Base-by-base conservation (phyloP, 768 basidiomycete species). In the Cubamyces sp. region DNA sequence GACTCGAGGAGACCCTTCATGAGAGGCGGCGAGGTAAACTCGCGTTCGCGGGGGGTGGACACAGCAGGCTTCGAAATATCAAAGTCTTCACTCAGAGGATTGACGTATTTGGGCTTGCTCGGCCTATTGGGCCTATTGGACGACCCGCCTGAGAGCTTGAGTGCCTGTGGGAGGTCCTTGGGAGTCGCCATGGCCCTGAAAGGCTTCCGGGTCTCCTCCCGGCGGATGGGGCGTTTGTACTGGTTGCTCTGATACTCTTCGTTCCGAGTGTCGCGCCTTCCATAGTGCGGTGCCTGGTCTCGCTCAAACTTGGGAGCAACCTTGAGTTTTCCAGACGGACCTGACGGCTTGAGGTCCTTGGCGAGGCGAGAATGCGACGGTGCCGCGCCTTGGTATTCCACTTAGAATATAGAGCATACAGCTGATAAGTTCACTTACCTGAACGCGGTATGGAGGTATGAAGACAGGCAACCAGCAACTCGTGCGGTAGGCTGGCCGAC, bases 1-100 rank as follows among this genome's bases (percentile, higher is more conserved):
- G 84, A 85, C 16, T 79, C 73, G 15, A 87, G 68, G 23, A 95
- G 77, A 7, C 87, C 88, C 0, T 84, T 82, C 61, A 90, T 77
- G 15, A 96, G 77, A 0, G 89, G 86, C 9, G 92, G 90, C 0
- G 90, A 87, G 0, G 80, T 73, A 73, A 93, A 94, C 7, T 61
- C 37, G 18, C 2, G 79, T 75, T 15, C 83, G 75, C 1, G 65
- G 0, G 65, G 54, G 5, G 66, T 62, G 15, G 70, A 54, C n/a
- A 67, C 66, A 2, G 71, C 15, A 1, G 66, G 53, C 1, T 72
- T 62, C 3, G 75, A 74, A 12, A 73, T 66, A 58, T 79, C 78
- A 23, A 81, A 78, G 55, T 80, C 76, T 23, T 72, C 68, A 18
- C 67, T 69, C 5, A 79, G 63, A 15, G 73, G 73, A 57, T 71